Evolutionary conservation across 768 basidiomycete species (phyloP), one percentile per base, ranked within the genome.

Genomic region (Scleroderma citrinum): DNA sequence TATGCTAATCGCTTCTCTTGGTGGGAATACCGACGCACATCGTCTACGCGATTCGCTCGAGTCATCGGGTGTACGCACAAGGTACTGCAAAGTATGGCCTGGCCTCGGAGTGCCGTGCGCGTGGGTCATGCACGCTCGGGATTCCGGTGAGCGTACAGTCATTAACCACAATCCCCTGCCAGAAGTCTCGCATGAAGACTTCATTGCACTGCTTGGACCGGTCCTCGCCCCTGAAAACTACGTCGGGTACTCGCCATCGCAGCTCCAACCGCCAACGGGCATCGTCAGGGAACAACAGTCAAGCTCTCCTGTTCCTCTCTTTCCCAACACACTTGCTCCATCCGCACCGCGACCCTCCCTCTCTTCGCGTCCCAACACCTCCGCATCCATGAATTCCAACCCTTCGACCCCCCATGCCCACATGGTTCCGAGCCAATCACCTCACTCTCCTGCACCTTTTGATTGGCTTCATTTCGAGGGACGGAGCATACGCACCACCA

Each of bases 381-480:
- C 67, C 23, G 48, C 60, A 49, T 23, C 68, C 49, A 38, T 63
- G 65, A 29, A 40, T 57, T 26, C 60, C 59, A 19, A 58, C 7
- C 19, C 47, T 1, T 21, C 43, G 3, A 7, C 52, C 11, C 58
- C 52, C 12, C 52, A 47, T 20, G 12, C 52, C 2, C n/a, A 52
- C 19, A 39, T 49, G 24, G 23, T 67, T 3, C 61, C 69, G 41
- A 64, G 71, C 42, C 61, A 58, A 30, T 80, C 73, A 48, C 71
- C 74, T 7, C 74, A 77, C 52, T 83, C 79, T 43, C 83, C 83
- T 0, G 86, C 88, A 0, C 90, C 88, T 0, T 86, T 92, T 46
- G 86, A 92, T 55, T 90, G 89, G 87, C 67, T 92, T 6, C 88
- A 92, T 59, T 87, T 92, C 51, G 89, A 92, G 57, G 89, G 88